phyloP scores from a whole-genome alignment of 1,139 yeast genomes.

The Kurtzmaniella quercitrusa region DNA sequence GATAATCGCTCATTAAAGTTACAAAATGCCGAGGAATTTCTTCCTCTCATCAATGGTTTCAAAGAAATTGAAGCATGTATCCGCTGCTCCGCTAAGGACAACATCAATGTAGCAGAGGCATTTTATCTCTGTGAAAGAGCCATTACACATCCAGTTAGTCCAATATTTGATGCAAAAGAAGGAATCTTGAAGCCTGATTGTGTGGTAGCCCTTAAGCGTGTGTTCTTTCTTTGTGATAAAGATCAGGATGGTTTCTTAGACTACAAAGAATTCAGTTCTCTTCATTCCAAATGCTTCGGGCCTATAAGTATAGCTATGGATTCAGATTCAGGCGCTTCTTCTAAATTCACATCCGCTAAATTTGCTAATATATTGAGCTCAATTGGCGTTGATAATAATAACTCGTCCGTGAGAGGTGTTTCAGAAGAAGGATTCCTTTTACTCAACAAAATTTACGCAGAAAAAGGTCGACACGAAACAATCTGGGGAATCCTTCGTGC shows the following conservation, averaged over 20 bases:
- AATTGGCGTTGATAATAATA: constrained; percentile 10
- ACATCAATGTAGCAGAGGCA: constrained; percentile 80
- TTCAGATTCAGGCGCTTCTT: not conserved
- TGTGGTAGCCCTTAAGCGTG: constrained; percentile 67
- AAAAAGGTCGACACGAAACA: constrained; percentile 91
- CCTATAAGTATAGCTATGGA: constrained; percentile 19
- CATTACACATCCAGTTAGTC: constrained; percentile 90
- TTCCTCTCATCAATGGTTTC: constrained; percentile 82
- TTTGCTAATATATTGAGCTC: constrained; percentile 26
- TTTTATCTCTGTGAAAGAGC: constrained; percentile 91
- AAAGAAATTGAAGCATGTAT: constrained; percentile 93
- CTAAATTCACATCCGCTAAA: constrained; percentile 17
- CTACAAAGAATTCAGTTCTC: constrained; percentile 60
- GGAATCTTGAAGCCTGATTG: constrained; percentile 79
- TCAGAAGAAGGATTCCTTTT: constrained; percentile 72
- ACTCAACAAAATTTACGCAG: constrained; percentile 78
- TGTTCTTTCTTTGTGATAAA: constrained; percentile 79
- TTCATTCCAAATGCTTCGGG: constrained; percentile 76
- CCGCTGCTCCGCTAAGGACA: constrained; percentile 77
- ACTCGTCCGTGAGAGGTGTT: constrained; percentile 44
- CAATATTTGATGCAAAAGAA: constrained; percentile 87
- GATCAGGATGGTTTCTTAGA: constrained; percentile 85
- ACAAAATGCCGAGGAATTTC: constrained; percentile 67
- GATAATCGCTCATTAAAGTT: constrained; percentile 21
- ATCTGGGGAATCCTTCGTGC: constrained; percentile 90